These are phyloP conservation scores for Carex scoparia DNA, from an alignment of 176 grass and related monocot genomes.

Conservation along the genomic window DNA sequence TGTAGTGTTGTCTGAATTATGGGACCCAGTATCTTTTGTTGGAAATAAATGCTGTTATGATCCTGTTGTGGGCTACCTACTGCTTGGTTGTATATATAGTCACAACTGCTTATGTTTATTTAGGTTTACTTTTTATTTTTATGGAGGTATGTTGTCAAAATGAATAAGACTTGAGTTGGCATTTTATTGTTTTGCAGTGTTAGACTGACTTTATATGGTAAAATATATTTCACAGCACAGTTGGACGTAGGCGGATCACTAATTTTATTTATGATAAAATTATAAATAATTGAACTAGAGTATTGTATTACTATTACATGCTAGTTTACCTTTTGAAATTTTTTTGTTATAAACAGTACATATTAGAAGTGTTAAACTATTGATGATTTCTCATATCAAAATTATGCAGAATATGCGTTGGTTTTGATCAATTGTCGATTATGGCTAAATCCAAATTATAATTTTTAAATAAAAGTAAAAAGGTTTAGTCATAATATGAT, in stretches of 20 bases:
- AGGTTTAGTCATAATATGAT: neutral
- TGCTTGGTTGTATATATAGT: neutral
- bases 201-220: neutral
- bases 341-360: neutral
- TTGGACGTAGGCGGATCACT: neutral
- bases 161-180: neutral
- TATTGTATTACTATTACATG: neutral
- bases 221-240: neutral
- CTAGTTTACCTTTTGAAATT: neutral
- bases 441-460: neutral
- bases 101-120: neutral
- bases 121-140: neutral
- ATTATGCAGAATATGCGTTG: neutral
- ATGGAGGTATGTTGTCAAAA: neutral
- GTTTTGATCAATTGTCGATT: neutral
- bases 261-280: neutral
- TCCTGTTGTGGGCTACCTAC: neutral
- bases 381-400: neutral
- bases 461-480: neutral
- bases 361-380: neutral
- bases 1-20: neutral
- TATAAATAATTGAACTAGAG: neutral
- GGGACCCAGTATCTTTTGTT: neutral
- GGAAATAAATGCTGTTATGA: neutral
- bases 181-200: neutral